Evolutionary conservation across 176 grass and related monocot genomes (phyloP).

Genomic region (Puya raimondii): DNA sequence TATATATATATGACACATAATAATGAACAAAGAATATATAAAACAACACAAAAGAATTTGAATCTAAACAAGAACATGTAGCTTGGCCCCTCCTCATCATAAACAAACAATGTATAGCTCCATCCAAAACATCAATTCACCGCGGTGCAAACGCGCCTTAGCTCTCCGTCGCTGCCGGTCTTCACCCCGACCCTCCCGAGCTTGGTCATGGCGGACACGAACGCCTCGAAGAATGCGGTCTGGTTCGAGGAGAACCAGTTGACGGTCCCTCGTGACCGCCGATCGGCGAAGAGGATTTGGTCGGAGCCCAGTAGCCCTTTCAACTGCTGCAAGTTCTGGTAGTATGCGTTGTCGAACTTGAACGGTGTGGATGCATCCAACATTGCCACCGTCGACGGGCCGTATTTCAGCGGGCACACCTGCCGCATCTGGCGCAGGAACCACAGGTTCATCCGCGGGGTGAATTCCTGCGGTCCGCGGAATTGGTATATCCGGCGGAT

Average conservation of each 20-base stretch:
- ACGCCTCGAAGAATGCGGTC: conserved; percentile 71
- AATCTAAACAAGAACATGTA: too few species aligned
- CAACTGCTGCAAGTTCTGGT: conserved; percentile 69
- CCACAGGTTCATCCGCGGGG: conserved; percentile 60
- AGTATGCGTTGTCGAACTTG: conserved; percentile 73
- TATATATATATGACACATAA: too few species aligned
- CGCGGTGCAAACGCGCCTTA: conserved; percentile 65
- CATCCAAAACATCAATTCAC: conserved; percentile 29
- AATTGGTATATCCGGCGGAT: conserved; percentile 66
- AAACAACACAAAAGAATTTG: too few species aligned
- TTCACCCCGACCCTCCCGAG: conserved; percentile 71
- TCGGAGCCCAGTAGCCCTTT: conserved; percentile 68
- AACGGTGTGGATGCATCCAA: conserved; percentile 49
- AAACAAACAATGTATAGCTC: too few species aligned
- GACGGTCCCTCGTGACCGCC: conserved; percentile 50
- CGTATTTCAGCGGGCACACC: conserved; percentile 68
- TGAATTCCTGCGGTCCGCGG: conserved; percentile 28
- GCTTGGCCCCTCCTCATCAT: too few species aligned
- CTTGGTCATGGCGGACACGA: conserved; percentile 63
- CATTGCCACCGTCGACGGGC: conserved; percentile 45
- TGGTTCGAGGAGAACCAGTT: conserved; percentile 78
- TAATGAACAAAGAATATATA: too few species aligned
- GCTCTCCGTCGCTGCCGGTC: conserved; percentile 42
- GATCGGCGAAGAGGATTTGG: conserved; percentile 71
- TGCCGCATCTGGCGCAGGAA: conserved; percentile 73